Percentiles rank a stretch among this genome's conserved stretches.
Conservation (phyloP, 2,329 filamentous ascomycete genomes). For the Alternaria sp. region DNA sequence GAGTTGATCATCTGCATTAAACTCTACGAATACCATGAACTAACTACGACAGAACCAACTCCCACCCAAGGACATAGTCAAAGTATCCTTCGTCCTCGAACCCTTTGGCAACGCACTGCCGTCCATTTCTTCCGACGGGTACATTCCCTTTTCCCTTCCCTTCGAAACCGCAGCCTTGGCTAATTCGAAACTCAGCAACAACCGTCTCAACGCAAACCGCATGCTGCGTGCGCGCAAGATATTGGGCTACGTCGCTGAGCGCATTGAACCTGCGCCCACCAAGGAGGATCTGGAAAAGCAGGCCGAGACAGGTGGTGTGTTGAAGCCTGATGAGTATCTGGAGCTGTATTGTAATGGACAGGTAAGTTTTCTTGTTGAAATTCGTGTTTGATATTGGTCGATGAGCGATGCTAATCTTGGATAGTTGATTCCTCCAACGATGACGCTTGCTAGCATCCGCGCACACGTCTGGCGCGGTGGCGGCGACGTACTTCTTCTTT, state of each 20-base stretch:
- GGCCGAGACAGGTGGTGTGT: slow-evolving; percentile 23
- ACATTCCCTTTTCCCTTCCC: slow-evolving; percentile 44
- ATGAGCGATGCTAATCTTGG: background rate
- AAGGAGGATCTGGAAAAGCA: slow-evolving; percentile 63
- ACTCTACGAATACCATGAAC: background rate
- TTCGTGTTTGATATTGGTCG: background rate
- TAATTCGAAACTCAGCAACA: slow-evolving; percentile 66
- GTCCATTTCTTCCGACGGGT: slow-evolving; percentile 76
- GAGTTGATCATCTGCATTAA: slow-evolving; percentile 28
- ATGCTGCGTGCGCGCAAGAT: slow-evolving; percentile 98
- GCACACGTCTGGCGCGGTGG: slow-evolving; percentile 94
- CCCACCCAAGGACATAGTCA: slow-evolving; percentile 88
- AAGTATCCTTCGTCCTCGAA: slow-evolving; percentile 92
- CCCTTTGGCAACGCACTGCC: slow-evolving; percentile 80
- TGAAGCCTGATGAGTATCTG: slow-evolving; percentile 90
- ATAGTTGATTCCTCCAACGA: slow-evolving; percentile 74
- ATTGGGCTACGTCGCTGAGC: slow-evolving; percentile 86
- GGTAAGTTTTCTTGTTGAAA: slow-evolving; percentile 60
- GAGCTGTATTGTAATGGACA: slow-evolving; percentile 95
- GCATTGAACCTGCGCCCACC: slow-evolving; percentile 76
- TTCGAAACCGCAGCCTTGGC: slow-evolving; percentile 34
- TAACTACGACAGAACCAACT: slow-evolving; percentile 69
- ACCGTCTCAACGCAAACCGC: slow-evolving; percentile 91
- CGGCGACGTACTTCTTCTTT: slow-evolving; percentile 89
- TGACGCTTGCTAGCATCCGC: slow-evolving; percentile 92